These are phyloP conservation scores for Paecilomyces sp. DNA, from an alignment of 2,329 filamentous ascomycete genomes.

Conservation along the genomic window DNA sequence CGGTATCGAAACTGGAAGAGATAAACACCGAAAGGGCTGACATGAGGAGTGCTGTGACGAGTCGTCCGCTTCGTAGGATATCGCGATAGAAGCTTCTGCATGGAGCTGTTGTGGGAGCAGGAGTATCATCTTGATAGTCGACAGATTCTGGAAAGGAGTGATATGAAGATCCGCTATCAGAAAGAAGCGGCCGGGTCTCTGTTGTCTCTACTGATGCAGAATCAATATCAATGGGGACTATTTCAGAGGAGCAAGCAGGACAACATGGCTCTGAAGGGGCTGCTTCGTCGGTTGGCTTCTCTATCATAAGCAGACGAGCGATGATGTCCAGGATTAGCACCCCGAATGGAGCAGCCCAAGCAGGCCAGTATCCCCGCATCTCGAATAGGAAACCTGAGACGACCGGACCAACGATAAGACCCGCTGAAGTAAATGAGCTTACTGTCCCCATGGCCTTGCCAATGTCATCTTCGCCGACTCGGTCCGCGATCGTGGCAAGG, in stretches of 20 bases:
- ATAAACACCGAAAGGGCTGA: constrained; percentile 6
- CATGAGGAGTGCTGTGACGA: constrained; percentile 7
- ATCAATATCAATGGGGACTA: background rate
- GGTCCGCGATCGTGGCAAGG: constrained; percentile 13
- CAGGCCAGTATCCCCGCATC: constrained; percentile 13
- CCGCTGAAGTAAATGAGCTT: constrained; percentile 9
- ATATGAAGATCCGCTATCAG: background rate
- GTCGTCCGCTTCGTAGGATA: constrained; percentile 7
- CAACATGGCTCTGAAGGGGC: background rate
- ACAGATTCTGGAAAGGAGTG: no score
- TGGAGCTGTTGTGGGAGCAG: background rate
- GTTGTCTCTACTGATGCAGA: background rate
- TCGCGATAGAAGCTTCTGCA: constrained; percentile 9
- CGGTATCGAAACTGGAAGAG: constrained; percentile 14
- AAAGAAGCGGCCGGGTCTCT: background rate
- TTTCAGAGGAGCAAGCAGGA: no score
- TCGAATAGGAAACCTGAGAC: constrained; percentile 14
- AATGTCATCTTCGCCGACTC: constrained; percentile 9
- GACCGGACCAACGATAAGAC: constrained; percentile 11
- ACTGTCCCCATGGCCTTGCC: constrained; percentile 12
- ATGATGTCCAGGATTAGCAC: constrained; percentile 16
- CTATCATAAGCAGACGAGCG: constrained; percentile 11
- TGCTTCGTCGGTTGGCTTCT: constrained; percentile 7
- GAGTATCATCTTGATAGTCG: no score
- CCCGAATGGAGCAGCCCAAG: constrained; percentile 11